These are phyloP conservation scores for Aleurites moluccanus DNA, from an alignment of 441 rosid genomes.

Conservation along the genomic window DNA sequence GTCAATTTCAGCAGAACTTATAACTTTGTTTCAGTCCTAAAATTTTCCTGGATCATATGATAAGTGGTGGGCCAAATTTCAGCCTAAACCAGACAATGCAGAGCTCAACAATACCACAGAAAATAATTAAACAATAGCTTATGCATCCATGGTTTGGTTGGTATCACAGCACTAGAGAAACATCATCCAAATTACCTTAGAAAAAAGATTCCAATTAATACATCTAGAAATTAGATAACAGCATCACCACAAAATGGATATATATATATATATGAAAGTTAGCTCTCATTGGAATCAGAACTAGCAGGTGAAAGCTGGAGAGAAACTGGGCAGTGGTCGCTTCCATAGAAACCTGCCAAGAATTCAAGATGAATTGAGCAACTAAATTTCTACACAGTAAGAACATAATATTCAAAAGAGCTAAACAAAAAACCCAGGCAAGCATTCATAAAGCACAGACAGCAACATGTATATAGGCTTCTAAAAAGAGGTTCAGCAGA, in stretches of 20 bases:
- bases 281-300: conserved; percentile 23
- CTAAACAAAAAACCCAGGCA: not conserved
- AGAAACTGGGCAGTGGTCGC: conserved; percentile 92
- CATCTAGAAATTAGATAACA: not conserved
- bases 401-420: not conserved
- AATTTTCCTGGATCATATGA: not conserved
- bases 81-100: not conserved
- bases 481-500: no score
- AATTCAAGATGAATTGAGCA: not conserved
- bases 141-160: no score
- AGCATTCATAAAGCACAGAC: not conserved
- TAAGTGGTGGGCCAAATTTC: not conserved
- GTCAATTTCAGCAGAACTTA: not conserved
- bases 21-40: not conserved
- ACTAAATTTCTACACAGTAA: not conserved
- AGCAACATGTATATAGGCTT: no score
- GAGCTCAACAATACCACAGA: not conserved
- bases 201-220: not conserved
- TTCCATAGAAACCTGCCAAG: conserved; percentile 75
- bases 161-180: no score
- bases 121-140: no score
- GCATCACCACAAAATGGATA: not conserved
- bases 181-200: not conserved
- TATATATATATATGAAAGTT: not conserved
- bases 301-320: conserved; percentile 59